Base-by-base conservation (phyloP, 2,329 filamentous ascomycete genomes). In the Coniochaeta ligniaria region DNA sequence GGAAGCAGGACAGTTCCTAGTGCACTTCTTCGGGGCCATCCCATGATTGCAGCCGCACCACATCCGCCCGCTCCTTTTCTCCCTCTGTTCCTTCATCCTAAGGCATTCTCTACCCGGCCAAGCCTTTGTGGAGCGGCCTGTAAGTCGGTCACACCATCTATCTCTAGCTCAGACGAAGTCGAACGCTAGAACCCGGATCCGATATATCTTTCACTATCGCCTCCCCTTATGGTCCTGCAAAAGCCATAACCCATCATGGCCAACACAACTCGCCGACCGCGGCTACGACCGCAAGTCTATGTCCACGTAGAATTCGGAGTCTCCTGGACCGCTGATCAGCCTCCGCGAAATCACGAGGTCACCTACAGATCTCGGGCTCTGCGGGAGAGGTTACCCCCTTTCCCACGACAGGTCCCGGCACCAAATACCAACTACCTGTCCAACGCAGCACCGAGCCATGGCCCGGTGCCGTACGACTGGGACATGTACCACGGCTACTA, bases 251-350 rank as follows among this genome's bases (percentile, higher is more conserved):
- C 20, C 31, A 20, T 31, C 31, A 56, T 56, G 54, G 31, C 31
- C 28, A 26, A 58, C 38, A 16, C 20, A 43, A n/a, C 56, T 58
- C 35, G 36, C 3, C 38, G 35, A 7, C 17, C 60, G 61, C 35
- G 63, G 63, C 24, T 63, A 60, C 41, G 65, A 75, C 58, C 71
- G 74, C 17, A 54, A 63, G 7, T 83, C 59, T 83, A 81, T 61
- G 70, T 83, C 11, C 77, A 80, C 60, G 70, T 83, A 61, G 80
- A 82, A 66, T 80, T 83, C 61, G 79, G 81, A 33, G 69, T 83
- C 26, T 81, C 80, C 0, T 82, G 78, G 75, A 74, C 75, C 28
- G 73, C 73, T n/a, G 75, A 74, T 43, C 73, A 78, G 60, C 62
- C 75, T 14, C 73, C 76, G 14, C 78, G 75, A 61, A 75, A 70